Base-by-base conservation (phyloP, 495 filamentous ascomycete species). In the Aspergillus kassunensis region DNA sequence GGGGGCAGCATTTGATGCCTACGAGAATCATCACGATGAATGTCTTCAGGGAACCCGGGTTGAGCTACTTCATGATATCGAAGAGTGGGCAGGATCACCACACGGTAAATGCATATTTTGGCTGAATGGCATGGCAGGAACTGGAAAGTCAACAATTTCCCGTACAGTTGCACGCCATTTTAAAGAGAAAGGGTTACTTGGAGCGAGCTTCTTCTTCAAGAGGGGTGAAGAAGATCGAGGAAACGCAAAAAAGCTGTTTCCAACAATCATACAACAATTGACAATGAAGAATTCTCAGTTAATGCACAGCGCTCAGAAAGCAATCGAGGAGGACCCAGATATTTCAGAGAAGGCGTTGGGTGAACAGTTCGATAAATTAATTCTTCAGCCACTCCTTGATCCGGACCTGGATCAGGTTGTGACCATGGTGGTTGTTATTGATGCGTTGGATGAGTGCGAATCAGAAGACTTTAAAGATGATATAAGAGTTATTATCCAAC, bases 371-470 rank as follows among this genome's bases (percentile, higher is more conserved):
- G n/a, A 36, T 13, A 47, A 36, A 10, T 18, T 47, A 0, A 11
- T 47, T 21, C 7, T 36, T 21, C 10, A 47, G 11, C 44, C 30
- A 6, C 30, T 47, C n/a, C 18, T 19, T 19, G 4, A 21, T 21
- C 10, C 35, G 6, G 11, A 35, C 3, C 29, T 35, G 15, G 29
- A 12, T 21, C 3, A 20, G 29, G 2, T 16, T 5, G 10, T 35
- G 18, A 35, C 21, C 0, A 16, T 35, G 1, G 30, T 47, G 9
- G n/a, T 47, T 24, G 44, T 47, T 4, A 47, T 47, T 35, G 31
- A 47, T 36, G 31, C 44, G 6, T n/a, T 47, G 18, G 44, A 47
- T 24, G 31, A 47, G 16, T 47, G 44, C 23, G 12, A 46, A 33
- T 23, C 44, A 25, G 9, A 45, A 27, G 12, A 30, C 29, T 12